These are phyloP conservation scores for Bipolaris sorokiniana DNA, from an alignment of 2,329 filamentous ascomycete genomes.

Conservation along the genomic window DNA sequence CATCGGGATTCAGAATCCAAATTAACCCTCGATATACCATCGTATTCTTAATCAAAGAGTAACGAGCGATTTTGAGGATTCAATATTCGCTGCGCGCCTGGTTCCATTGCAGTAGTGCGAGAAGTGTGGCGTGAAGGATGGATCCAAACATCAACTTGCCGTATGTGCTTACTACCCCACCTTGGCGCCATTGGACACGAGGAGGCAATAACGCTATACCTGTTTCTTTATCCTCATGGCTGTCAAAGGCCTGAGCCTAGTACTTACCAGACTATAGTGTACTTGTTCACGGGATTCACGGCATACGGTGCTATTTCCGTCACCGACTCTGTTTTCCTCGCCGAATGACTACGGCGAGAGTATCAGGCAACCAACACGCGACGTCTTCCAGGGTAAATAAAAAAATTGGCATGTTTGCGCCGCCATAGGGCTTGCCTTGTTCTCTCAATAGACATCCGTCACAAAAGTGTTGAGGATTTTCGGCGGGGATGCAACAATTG, in stretches of 20 bases:
- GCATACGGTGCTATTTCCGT: background rate
- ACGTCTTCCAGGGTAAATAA: background rate
- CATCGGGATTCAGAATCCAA: background rate
- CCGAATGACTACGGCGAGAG: background rate
- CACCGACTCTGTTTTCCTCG: background rate
- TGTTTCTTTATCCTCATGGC: background rate
- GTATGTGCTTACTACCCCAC: conserved; percentile 9
- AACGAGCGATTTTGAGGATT: no score
- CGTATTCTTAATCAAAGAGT: no score
- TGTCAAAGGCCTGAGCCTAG: background rate
- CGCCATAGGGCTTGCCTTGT: conserved; percentile 1
- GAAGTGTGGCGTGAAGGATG: background rate
- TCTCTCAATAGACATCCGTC: background rate
- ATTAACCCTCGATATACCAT: background rate
- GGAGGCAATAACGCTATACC: conserved; percentile 5
- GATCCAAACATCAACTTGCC: background rate
- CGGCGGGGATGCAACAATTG: no score
- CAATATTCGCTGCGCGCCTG: no score
- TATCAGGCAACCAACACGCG: background rate
- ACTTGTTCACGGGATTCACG: background rate
- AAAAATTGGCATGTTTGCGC: conserved; percentile 8
- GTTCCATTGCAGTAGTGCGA: conserved; percentile 1
- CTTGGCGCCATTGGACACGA: background rate
- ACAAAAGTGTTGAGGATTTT: background rate
- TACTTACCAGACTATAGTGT: background rate